These are phyloP conservation scores for Thymus quinquecostatus DNA, from an alignment of 257 asterid genomes.

Conservation along the genomic window DNA sequence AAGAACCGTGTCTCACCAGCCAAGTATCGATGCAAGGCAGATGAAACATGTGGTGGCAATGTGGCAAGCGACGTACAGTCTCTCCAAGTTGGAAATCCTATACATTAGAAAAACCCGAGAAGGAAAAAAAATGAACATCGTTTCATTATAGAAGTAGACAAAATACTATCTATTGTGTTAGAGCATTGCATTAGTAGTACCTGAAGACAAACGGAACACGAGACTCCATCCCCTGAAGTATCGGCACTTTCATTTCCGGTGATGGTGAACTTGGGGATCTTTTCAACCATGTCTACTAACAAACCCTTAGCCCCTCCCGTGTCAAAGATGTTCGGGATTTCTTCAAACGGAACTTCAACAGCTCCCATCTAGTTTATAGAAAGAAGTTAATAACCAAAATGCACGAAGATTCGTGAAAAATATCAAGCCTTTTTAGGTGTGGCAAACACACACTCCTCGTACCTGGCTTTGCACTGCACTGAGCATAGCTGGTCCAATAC, in stretches of 20 bases:
- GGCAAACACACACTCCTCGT: not conserved
- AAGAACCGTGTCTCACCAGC: slow-evolving; percentile 94
- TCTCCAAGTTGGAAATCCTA: slow-evolving; percentile 94
- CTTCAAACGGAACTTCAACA: slow-evolving; percentile 76
- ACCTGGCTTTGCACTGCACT: slow-evolving; percentile 99
- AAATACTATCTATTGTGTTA: not conserved
- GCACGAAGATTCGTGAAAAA: not conserved
- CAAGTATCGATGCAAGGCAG: slow-evolving; percentile 94
- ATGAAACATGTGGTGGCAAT: slow-evolving; percentile 91
- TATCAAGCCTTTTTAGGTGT: not conserved
- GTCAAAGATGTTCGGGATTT: slow-evolving; percentile 80
- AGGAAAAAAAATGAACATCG: not conserved
- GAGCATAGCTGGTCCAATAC: slow-evolving; percentile 99
- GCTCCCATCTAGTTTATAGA: slow-evolving; percentile 81
- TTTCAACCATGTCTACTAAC: slow-evolving; percentile 80
- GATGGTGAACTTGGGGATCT: slow-evolving; percentile 77
- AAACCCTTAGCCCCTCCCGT: slow-evolving; percentile 91
- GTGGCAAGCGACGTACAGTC: slow-evolving; percentile 83
- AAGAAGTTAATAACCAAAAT: slow-evolving; percentile 16
- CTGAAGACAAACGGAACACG: slow-evolving; percentile 99
- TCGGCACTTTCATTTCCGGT: slow-evolving; percentile 58
- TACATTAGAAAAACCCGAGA: slow-evolving; percentile 3
- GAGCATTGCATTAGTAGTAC: slow-evolving; percentile 42
- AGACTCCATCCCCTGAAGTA: slow-evolving; percentile 76
- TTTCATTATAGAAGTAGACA: slow-evolving; percentile 6